A percentile compares a stretch with the other conserved stretches of the same genome.
Evolutionary conservation across 371 early-diverging fungal genomes (phyloP).

Genomic region (Conidiobolus incongruus): DNA sequence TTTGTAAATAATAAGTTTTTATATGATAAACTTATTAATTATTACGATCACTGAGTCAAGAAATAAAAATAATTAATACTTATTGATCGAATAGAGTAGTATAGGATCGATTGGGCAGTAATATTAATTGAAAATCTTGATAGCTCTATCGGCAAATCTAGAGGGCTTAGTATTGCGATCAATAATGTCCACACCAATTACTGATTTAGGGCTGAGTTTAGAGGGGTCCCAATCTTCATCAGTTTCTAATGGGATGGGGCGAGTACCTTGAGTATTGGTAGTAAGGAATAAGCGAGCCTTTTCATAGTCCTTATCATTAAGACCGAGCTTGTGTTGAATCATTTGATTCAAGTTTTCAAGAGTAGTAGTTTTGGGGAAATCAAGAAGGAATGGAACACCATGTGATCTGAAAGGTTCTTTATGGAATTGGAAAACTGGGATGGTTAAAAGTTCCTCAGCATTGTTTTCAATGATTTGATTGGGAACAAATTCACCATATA

Average conservation of each 20-base stretch:
- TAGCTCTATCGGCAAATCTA: conserved; percentile 6
- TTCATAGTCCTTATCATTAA: conserved; percentile 68
- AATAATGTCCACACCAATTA: conserved; percentile 2
- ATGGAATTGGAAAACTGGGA: conserved; percentile 51
- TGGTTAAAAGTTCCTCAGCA: conserved; percentile 15
- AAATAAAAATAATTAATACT: no score
- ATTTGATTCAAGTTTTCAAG: conserved; percentile 43
- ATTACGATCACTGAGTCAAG: no score
- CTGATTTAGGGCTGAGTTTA: background rate
- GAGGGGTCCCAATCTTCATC: conserved; percentile 1
- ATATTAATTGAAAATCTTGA: conserved; percentile 8
- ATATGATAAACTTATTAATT: no score
- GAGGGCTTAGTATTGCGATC: background rate
- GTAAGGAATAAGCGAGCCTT: conserved; percentile 44
- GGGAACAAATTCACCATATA: conserved; percentile 24
- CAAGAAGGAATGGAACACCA: conserved; percentile 61
- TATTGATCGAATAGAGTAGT: no score
- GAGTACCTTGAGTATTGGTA: background rate
- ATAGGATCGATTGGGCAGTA: no score
- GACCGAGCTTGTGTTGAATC: conserved; percentile 41
- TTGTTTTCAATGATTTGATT: conserved; percentile 22
- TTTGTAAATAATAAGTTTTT: no score
- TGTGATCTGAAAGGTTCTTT: conserved; percentile 38
- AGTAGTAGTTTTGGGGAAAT: conserved; percentile 35
- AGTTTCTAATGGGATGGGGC: background rate